These are phyloP conservation scores for Hericium coralloides DNA, from an alignment of 768 basidiomycete species.

Conservation along the genomic window DNA sequence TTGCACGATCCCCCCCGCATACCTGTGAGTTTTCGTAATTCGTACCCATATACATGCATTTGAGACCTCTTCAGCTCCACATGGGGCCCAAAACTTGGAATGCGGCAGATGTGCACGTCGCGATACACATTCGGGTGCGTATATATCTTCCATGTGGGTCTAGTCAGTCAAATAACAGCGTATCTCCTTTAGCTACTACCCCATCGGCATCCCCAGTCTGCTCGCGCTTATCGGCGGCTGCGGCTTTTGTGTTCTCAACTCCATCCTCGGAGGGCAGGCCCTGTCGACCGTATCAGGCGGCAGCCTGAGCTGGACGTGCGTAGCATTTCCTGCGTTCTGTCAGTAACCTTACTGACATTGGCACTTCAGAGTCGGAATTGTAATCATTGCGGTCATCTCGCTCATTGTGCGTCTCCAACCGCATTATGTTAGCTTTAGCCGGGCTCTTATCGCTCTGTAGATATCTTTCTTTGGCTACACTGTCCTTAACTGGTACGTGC, in stretches of 20 bases:
- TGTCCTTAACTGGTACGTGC: constrained; percentile 45
- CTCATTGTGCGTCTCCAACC: constrained; percentile 31
- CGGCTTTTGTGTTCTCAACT: constrained; percentile 50
- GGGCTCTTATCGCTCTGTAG: constrained; percentile 18
- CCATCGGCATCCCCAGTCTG: constrained; percentile 35
- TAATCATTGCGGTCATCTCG: constrained; percentile 63
- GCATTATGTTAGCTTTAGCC: neutral
- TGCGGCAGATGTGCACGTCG: constrained; percentile 75
- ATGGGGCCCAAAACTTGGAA: constrained; percentile 73
- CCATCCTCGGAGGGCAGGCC: constrained; percentile 55
- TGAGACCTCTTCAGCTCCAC: constrained; percentile 31
- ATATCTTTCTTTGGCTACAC: constrained; percentile 60
- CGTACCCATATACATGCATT: neutral
- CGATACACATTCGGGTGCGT: constrained; percentile 47
- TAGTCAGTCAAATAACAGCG: neutral
- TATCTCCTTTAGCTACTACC: constrained; percentile 40
- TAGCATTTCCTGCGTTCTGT: neutral
- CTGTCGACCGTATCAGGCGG: constrained; percentile 40
- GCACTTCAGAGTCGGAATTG: constrained; percentile 52
- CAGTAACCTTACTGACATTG: neutral
- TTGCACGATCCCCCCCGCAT: constrained; percentile 32
- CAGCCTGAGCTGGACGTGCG: constrained; percentile 42
- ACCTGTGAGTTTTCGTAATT: constrained; percentile 25
- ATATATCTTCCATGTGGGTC: constrained; percentile 14
- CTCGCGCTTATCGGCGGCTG: constrained; percentile 43